Base-by-base conservation (phyloP, 495 filamentous ascomycete species). In the Penicillium nucicola region DNA sequence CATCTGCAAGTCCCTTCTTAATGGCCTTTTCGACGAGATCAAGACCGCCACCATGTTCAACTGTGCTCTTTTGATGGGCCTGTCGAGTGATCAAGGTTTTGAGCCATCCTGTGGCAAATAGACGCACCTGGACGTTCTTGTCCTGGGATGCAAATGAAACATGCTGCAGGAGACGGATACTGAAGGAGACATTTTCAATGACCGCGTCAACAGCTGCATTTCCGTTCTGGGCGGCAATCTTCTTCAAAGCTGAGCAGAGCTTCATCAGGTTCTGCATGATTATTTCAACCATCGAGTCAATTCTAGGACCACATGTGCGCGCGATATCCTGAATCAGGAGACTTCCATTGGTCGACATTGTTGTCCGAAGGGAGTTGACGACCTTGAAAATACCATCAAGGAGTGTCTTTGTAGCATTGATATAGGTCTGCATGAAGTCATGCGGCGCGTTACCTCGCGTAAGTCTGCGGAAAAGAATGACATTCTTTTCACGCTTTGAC, bases 381-480 rank as follows among this genome's bases (percentile, higher is more conserved):
- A 85, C 86, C 62, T 96, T 97, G 58, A 97, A 77, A 36, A 97
- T 92, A 42, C 90, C 90, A 61, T 97, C 93, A 14, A 96, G 70
- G 5, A 93, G 68, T 11, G 72, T 74, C 53, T 92, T 90, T 25
- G 95, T 79, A 39, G 80, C 80, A 10, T 77, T 69, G 15, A 92
- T 49, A 56, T 87, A 95, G 2, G 77, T 69, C 30, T 83, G 79
- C 18, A 81, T 77, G 57, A 85, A 96, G 40, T 93, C 87, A 14
- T 82, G 78, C 6, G 87, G 84, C 5, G 86, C 89, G 66, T 97
- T 98, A 36, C 93, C 93, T 42, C 83, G 84, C 8, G 85, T 83
- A 14, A 97, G 75, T 53, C 84, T 80, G 23, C 92, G 84, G 9
- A 97, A 66, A 48, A 87, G 89, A 15, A 79, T 76, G 20, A 87